A percentile compares a stretch with the other conserved stretches of the same genome.
Evolutionary conservation across 371 early-diverging fungal genomes (phyloP).

Genomic region (Lichtheimia corymbifera): DNA sequence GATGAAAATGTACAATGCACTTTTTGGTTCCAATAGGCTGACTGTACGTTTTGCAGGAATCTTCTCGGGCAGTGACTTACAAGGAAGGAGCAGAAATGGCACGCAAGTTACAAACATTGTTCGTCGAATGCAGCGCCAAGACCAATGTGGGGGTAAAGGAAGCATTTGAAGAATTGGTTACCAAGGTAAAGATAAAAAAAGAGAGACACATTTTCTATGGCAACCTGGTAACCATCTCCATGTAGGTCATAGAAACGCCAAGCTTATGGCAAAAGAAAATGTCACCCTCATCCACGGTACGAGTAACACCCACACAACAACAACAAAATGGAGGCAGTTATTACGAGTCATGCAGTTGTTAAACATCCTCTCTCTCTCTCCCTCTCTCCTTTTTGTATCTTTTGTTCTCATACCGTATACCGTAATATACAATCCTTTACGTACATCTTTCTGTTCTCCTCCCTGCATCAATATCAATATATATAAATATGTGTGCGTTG

Average conservation of each 20-base stretch:
- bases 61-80: conserved; percentile 77
- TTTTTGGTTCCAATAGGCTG: background rate
- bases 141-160: conserved; percentile 85
- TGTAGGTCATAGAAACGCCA: conserved; percentile 76
- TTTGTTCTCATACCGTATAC: too few relatives aligned
- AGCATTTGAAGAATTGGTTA: conserved; percentile 89
- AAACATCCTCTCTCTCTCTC: background rate
- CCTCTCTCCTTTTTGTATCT: too few relatives aligned
- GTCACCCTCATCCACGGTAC: conserved; percentile 35
- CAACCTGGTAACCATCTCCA: background rate
- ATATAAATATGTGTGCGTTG: too few relatives aligned
- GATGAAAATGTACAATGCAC: background rate
- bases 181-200: conserved; percentile 57
- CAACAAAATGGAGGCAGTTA: background rate
- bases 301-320: conserved; percentile 11
- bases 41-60: conserved; percentile 52
- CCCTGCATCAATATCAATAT: too few relatives aligned
- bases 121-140: conserved; percentile 96
- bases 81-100: conserved; percentile 92
- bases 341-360: conserved; percentile 13
- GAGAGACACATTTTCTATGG: conserved; percentile 10
- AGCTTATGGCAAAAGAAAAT: conserved; percentile 73
- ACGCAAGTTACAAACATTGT: conserved; percentile 82
- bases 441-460: too few relatives aligned
- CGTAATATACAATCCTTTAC: too few relatives aligned